Conservation (phyloP, 1,139 yeast genomes). For the Hyphopichia fennica region DNA sequence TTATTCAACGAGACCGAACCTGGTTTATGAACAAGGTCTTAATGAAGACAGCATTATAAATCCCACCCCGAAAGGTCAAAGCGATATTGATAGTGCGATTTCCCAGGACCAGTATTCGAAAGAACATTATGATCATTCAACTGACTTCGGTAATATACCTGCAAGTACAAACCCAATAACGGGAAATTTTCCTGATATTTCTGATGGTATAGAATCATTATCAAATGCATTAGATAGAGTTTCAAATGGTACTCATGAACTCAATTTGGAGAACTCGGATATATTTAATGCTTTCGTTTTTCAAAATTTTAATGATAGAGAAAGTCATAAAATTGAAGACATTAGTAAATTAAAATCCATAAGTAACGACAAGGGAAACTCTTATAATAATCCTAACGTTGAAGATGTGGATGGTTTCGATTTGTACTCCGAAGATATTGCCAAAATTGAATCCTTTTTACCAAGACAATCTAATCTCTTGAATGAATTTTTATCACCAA, state of each 20-base stretch:
- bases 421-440: slow-evolving; percentile 22
- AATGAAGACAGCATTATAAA: too few species aligned
- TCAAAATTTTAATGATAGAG: slow-evolving; percentile 9
- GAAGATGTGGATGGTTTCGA: background rate
- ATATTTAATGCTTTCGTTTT: slow-evolving; percentile 26
- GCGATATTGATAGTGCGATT: too few species aligned
- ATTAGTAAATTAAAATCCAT: too few species aligned
- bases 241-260: slow-evolving; percentile 26
- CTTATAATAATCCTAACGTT: background rate
- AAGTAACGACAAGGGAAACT: too few species aligned
- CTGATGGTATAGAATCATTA: slow-evolving; percentile 28
- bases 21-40: too few species aligned
- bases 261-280: slow-evolving; percentile 29
- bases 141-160: too few species aligned
- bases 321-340: background rate
- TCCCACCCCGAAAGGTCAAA: too few species aligned
- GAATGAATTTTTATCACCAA: slow-evolving; percentile 8
- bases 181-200: slow-evolving; percentile 15
- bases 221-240: slow-evolving; percentile 30
- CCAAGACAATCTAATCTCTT: slow-evolving; percentile 8
- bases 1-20: background rate
- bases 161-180: background rate
- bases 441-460: slow-evolving; percentile 12
- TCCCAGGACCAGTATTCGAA: too few species aligned
- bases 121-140: too few species aligned